Evolutionary conservation across 1,139 yeast genomes (phyloP).

Genomic region (Spencermartinsiella ligniputridi): DNA sequence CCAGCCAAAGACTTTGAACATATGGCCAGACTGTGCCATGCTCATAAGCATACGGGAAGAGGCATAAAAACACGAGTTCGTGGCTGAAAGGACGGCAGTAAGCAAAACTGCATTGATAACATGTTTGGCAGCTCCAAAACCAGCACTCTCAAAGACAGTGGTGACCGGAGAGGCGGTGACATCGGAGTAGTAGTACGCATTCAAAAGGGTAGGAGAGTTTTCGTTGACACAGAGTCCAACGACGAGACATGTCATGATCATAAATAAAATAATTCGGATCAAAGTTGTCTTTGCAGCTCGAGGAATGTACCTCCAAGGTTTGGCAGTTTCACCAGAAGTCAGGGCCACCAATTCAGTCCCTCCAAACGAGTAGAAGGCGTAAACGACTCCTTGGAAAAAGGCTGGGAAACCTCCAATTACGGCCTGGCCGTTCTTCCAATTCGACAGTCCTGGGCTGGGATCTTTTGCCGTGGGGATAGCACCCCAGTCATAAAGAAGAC

Average conservation of each 20-base stretch:
- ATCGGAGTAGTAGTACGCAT: slow-evolving; percentile 32
- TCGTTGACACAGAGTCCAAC: slow-evolving; percentile 48
- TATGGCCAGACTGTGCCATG: slow-evolving; percentile 48
- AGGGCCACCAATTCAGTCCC: slow-evolving; percentile 41
- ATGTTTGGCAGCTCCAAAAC: slow-evolving; percentile 38
- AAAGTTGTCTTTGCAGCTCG: slow-evolving; percentile 37
- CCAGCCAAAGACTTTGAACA: slow-evolving; percentile 44
- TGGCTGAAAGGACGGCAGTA: slow-evolving; percentile 49
- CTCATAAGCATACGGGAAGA: slow-evolving; percentile 53
- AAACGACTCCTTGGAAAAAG: slow-evolving; percentile 15
- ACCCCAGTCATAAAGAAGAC: slow-evolving; percentile 44
- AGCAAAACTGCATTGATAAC: slow-evolving; percentile 49
- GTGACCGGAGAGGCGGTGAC: slow-evolving; percentile 53
- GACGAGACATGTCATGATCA: slow-evolving; percentile 41
- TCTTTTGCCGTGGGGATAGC: slow-evolving; percentile 33
- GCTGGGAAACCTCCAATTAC: slow-evolving; percentile 18
- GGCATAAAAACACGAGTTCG: slow-evolving; percentile 54
- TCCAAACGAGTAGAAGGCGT: slow-evolving; percentile 14
- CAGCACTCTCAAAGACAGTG: slow-evolving; percentile 52
- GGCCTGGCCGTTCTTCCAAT: slow-evolving; percentile 16
- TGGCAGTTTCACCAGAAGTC: slow-evolving; percentile 47
- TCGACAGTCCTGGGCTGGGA: slow-evolving; percentile 17
- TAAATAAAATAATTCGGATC: slow-evolving; percentile 36
- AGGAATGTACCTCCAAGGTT: slow-evolving; percentile 39
- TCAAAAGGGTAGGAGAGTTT: slow-evolving; percentile 38